phyloP scores from a whole-genome alignment of 257 asterid genomes.

The Salvia rosmarinus region DNA sequence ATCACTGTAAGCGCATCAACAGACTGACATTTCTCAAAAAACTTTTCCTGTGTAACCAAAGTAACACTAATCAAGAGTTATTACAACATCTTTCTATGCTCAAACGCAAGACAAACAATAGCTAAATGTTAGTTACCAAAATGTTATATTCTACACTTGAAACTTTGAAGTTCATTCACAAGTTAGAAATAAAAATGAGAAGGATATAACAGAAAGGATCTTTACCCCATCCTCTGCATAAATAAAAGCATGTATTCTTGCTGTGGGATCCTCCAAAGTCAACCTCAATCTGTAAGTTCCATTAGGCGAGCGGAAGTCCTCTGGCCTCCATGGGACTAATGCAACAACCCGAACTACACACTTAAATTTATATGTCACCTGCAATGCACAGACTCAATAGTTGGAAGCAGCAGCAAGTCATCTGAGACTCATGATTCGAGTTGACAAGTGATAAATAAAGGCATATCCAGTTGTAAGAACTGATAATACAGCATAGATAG shows the following conservation, averaged over 20 bases:
- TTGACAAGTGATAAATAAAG: neutral
- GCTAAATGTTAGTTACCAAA: too few relatives aligned
- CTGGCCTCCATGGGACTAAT: slow-evolving; percentile 58
- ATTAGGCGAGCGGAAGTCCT: slow-evolving; percentile 53
- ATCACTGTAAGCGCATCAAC: slow-evolving; percentile 46
- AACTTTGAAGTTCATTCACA: too few relatives aligned
- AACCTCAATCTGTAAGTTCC: slow-evolving; percentile 72
- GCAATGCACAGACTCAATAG: slow-evolving; percentile 34
- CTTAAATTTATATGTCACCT: slow-evolving; percentile 64
- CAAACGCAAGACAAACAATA: too few relatives aligned
- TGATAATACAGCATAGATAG: neutral
- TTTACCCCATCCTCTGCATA: slow-evolving; percentile 81
- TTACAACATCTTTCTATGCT: neutral
- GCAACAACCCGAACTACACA: slow-evolving; percentile 80
- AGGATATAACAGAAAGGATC: neutral
- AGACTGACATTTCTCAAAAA: slow-evolving; percentile 51
- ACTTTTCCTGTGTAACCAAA: slow-evolving; percentile 48
- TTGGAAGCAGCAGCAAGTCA: slow-evolving; percentile 13
- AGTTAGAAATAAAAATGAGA: neutral
- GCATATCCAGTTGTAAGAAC: neutral
- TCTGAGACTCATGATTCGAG: slow-evolving; percentile 22
- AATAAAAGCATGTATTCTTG: slow-evolving; percentile 76
- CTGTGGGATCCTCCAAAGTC: slow-evolving; percentile 93
- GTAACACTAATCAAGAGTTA: neutral
- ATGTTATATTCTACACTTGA: too few relatives aligned